Base-by-base conservation (phyloP, 345 rosid species). In the Euclidium syriacum region DNA sequence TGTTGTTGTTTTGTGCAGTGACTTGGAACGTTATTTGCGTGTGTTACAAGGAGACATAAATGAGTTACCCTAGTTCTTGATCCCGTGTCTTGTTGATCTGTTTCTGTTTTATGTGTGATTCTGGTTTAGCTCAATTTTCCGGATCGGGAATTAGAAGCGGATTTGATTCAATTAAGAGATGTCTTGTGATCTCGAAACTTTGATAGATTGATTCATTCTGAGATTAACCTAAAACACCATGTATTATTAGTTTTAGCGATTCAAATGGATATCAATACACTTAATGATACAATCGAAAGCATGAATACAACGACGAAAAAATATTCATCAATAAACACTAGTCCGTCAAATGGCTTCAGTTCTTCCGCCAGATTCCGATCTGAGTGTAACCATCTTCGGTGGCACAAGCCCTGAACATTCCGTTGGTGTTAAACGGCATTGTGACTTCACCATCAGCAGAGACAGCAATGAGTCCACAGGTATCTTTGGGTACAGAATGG, bases 321-420 rank as follows among this genome's bases (percentile, higher is more conserved):
- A n/a, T n/a, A n/a, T n/a, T n/a, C n/a, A n/a, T n/a, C n/a, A n/a
- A n/a, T n/a, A n/a, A n/a, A n/a, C n/a, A n/a, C n/a, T n/a, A n/a
- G n/a, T n/a, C n/a, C n/a, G n/a, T n/a, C 43, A 11, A 48, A 2
- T 42, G 35, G 24, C 8, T 6, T 81, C 58, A 71, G 15, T 64
- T 75, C 48, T 71, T 62, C 36, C 62, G 79, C 96, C 95, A 89
- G 60, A 87, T 81, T 70, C 69, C 95, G 18, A 89, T 59, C 29
- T 89, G 91, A 9, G 81, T 67, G 68, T 53, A 47, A 42, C 97
- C 98, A 64, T 85, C 91, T 77, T 92, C 95, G 0, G 95, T 82
- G 22, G 99, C 99, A 74, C 90, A 83, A 25, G 99, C 99, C 49
- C 99, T 84, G 57, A 81, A 94, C 97, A 94, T 94, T 35, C 99